phyloP scores from a whole-genome alignment of 2,329 filamentous ascomycete species.

The Xylaria sp. region DNA sequence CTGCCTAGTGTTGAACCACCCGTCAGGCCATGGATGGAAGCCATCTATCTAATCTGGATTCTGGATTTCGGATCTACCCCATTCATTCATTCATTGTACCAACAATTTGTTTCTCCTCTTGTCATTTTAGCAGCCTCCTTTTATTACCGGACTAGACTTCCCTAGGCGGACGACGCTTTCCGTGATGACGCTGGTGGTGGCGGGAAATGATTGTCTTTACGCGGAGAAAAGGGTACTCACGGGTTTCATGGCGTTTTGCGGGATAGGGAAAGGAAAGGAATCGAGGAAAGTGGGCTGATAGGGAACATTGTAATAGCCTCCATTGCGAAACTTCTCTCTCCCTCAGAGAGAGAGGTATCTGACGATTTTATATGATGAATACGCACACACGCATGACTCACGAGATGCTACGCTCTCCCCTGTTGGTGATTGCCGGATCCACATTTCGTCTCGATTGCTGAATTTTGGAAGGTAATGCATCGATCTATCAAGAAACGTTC shows the following conservation, averaged over 20 bases:
- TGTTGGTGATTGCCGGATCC: neutral
- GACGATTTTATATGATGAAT: conserved; percentile 42
- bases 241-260: conserved; percentile 42
- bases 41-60: conserved; percentile 10
- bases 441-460: no score
- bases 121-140: conserved; percentile 14
- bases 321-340: conserved; percentile 12
- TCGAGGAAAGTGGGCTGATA: conserved; percentile 19
- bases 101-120: conserved; percentile 33
- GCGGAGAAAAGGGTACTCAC: conserved; percentile 3
- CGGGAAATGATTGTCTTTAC: conserved; percentile 13
- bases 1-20: conserved; percentile 4
- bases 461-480: conserved; percentile 13
- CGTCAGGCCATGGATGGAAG: neutral
- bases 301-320: conserved; percentile 17
- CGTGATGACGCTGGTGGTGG: conserved; percentile 11
- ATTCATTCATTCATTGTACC: conserved; percentile 21
- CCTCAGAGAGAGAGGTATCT: conserved; percentile 26
- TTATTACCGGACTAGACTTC: conserved; percentile 7
- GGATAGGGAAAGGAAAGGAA: conserved; percentile 28
- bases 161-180: conserved; percentile 4
- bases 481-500: conserved; percentile 37
- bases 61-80: conserved; percentile 1
- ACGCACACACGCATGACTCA: conserved; percentile 44
- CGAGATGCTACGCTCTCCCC: conserved; percentile 7